These are phyloP conservation scores for Ustilaginoidea virens DNA, from an alignment of 2,329 filamentous ascomycete species.

Conservation along the genomic window DNA sequence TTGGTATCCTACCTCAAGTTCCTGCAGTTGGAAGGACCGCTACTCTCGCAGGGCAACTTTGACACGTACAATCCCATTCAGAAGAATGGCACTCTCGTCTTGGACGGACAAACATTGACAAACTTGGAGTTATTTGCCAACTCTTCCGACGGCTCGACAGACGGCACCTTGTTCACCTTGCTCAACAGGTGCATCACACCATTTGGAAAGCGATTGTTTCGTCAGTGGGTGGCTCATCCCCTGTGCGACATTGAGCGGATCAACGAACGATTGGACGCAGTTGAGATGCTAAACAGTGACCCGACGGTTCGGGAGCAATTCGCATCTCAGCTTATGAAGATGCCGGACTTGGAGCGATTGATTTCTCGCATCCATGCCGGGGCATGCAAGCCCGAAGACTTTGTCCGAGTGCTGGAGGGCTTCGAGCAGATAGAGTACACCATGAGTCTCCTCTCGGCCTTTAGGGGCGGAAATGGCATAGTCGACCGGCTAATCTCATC, in stretches of 20 bases:
- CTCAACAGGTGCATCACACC: slow-evolving; percentile 91
- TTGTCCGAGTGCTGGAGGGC: slow-evolving; percentile 82
- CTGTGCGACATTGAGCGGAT: slow-evolving; percentile 76
- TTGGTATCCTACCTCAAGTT: slow-evolving; percentile 73
- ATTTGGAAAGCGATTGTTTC: slow-evolving; percentile 90
- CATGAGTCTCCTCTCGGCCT: slow-evolving; percentile 60
- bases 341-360: slow-evolving; percentile 86
- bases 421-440: slow-evolving; percentile 98
- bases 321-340: slow-evolving; percentile 70
- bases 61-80: slow-evolving; percentile 81
- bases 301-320: slow-evolving; percentile 71
- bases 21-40: slow-evolving; percentile 75
- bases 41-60: slow-evolving; percentile 85
- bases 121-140: slow-evolving; percentile 98
- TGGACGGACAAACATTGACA: slow-evolving; percentile 92
- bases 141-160: slow-evolving; percentile 66
- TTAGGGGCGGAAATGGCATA: slow-evolving; percentile 64
- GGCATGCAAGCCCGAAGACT: slow-evolving; percentile 80
- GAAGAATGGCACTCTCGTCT: slow-evolving; percentile 76
- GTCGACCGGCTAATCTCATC: slow-evolving; percentile 68
- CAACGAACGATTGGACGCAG: slow-evolving; percentile 85
- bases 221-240: slow-evolving; percentile 95
- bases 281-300: slow-evolving; percentile 83
- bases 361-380: slow-evolving; percentile 91
- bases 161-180: slow-evolving; percentile 80